Evolutionary conservation across 2,329 filamentous ascomycete species (phyloP), one percentile per base, ranked within the genome.

Genomic region (Sporothrix curviconia): DNA sequence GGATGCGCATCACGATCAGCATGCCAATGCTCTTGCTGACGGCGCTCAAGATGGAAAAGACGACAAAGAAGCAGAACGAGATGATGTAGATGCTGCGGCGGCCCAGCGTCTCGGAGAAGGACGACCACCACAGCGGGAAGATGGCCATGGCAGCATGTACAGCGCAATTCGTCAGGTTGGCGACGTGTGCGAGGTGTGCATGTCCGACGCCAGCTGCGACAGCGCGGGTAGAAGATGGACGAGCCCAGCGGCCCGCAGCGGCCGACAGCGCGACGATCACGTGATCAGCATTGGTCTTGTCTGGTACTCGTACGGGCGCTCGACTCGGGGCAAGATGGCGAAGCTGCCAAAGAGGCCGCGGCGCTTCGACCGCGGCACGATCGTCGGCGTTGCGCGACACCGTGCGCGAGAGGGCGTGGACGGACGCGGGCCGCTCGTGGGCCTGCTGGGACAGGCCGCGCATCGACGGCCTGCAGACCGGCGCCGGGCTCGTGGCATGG

Each of bases 71-170:
- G 22, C 77, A 68, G 68, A 94, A 94, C 0, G 87, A 91, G 34
- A 81, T 72, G 32, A 95, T 71, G 68, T 92, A 94, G 64, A 95
- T 87, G n/a, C 83, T 85, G 22, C 90, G 82, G 40, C 90, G 82
- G 12, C 90, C 90, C 1, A 83, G 71, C 1, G 76, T 76, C 64
- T 94, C 90, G 8, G 86, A 90, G 66, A 94, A 91, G 1, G 85
- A 86, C 1, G 86, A 90, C 88, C 88, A 94, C 89, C 89, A 94
- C 0, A 95, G 76, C 0, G 90, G 90, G 63, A 91, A 92, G 44
- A 94, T 89, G 56, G 84, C 82, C 88, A 94, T 90, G 64, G 81
- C 4, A 94, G 76, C 88, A 94, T 90, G 69, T 92, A 94, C 58
- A 92, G 71, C 0, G 89, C 86, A 0, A 94, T 81, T n/a, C 0